Evolutionary conservation across 116 monocot genomes (phyloP).

Genomic region (Iris pallida): DNA sequence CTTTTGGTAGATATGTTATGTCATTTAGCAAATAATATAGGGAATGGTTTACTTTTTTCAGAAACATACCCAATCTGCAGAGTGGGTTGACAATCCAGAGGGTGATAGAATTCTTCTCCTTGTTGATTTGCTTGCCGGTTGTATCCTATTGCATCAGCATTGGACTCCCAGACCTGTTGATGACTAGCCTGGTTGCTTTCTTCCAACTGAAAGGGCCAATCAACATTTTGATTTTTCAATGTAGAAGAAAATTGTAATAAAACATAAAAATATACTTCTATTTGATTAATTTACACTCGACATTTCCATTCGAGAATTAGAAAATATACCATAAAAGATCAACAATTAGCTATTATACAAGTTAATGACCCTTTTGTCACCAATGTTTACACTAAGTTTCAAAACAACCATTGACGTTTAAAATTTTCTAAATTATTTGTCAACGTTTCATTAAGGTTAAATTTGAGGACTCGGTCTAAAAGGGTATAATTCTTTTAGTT

Average conservation of each 20-base stretch:
- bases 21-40: background rate
- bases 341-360: background rate
- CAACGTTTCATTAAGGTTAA: too few relatives aligned
- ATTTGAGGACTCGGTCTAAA: too few relatives aligned
- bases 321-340: background rate
- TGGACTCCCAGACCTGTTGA: conserved; percentile 48
- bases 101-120: conserved; percentile 55
- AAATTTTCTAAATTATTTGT: too few relatives aligned
- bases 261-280: background rate
- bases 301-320: background rate
- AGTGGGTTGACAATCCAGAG: conserved; percentile 56
- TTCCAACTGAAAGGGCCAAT: conserved; percentile 25
- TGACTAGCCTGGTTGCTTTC: conserved; percentile 38
- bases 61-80: conserved; percentile 58
- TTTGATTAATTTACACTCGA: background rate
- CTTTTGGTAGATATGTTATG: background rate
- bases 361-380: too few relatives aligned
- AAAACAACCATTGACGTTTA: too few relatives aligned
- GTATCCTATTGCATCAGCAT: conserved; percentile 39
- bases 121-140: conserved; percentile 30
- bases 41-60: background rate
- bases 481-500: too few relatives aligned
- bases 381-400: too few relatives aligned
- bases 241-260: background rate
- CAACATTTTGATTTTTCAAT: background rate